Percentiles rank a stretch among this genome's conserved stretches.
These are phyloP conservation scores for Schizochytrium sp. DNA, from an alignment of 108 stramenopile genomes.

Conservation along the genomic window DNA sequence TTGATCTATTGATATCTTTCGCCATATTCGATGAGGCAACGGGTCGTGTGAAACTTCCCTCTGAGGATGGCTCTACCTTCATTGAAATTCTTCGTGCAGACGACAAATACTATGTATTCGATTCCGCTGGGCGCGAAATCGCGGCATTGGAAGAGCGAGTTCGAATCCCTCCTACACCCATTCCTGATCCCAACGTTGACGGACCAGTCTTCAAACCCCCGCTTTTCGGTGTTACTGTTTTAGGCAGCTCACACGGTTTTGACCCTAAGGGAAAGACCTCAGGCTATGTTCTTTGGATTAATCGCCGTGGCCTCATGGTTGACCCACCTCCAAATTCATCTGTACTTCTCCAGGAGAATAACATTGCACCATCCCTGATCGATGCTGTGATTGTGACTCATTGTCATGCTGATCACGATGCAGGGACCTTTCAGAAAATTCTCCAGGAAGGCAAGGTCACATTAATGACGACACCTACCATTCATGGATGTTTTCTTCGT, in stretches of 20 bases:
- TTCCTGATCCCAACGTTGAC: neutral
- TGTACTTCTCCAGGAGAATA: constrained; percentile 61
- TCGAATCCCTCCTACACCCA: constrained; percentile 8
- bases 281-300: constrained; percentile 70
- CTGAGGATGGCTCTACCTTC: constrained; percentile 16
- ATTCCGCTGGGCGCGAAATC: constrained; percentile 62
- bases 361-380: constrained; percentile 67
- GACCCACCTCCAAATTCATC: constrained; percentile 68
- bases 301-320: constrained; percentile 69
- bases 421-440: constrained; percentile 69
- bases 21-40: constrained; percentile 80
- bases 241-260: constrained; percentile 93
- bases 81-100: constrained; percentile 55
- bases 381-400: constrained; percentile 68
- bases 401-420: constrained; percentile 69
- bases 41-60: constrained; percentile 34
- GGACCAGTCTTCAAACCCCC: constrained; percentile 79
- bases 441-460: constrained; percentile 65
- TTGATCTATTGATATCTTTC: constrained; percentile 85
- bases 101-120: constrained; percentile 80
- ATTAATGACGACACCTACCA: constrained; percentile 65
- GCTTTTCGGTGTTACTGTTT: constrained; percentile 90
- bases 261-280: constrained; percentile 66
- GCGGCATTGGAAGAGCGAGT: constrained; percentile 36
- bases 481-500: constrained; percentile 66